phyloP scores from a whole-genome alignment of 225 moss, liverwort and hornwort genomes.

The Ulota crispa region DNA sequence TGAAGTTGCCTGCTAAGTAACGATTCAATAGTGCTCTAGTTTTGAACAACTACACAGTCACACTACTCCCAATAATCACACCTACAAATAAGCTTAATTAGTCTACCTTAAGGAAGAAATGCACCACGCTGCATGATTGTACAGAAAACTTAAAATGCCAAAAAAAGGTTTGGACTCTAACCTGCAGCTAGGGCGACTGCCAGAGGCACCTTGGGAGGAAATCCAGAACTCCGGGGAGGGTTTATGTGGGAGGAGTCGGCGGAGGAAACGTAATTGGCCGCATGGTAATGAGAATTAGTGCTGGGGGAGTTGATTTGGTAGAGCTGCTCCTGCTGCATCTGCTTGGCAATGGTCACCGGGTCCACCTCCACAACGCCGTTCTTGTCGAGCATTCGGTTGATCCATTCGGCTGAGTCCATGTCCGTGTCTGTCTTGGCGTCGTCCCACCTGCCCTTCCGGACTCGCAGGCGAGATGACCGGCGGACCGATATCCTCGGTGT shows the following conservation, averaged over 20 bases:
- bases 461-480: conserved; percentile 45
- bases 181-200: conserved; percentile 48
- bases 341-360: conserved; percentile 46
- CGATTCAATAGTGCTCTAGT: not conserved
- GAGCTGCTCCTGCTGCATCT: not conserved
- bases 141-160: not conserved
- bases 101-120: too few species aligned
- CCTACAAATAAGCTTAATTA: not conserved
- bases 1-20: not conserved
- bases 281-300: not conserved
- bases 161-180: not conserved
- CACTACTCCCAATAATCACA: not conserved
- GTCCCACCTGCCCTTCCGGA: conserved; percentile 33
- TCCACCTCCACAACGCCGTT: conserved; percentile 61
- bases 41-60: not conserved
- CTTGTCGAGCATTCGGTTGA: conserved; percentile 40
- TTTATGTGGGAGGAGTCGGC: conserved; percentile 26
- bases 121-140: too few species aligned
- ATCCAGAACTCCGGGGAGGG: conserved; percentile 24
- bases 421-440: conserved; percentile 38
- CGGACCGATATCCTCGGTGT: conserved; percentile 27
- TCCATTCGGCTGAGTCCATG: conserved; percentile 60
- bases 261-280: conserved; percentile 30
- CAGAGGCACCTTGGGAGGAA: conserved; percentile 37
- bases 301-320: not conserved